These are phyloP conservation scores for Candida sanyiensis DNA, from an alignment of 805 yeast genomes.

Conservation along the genomic window DNA sequence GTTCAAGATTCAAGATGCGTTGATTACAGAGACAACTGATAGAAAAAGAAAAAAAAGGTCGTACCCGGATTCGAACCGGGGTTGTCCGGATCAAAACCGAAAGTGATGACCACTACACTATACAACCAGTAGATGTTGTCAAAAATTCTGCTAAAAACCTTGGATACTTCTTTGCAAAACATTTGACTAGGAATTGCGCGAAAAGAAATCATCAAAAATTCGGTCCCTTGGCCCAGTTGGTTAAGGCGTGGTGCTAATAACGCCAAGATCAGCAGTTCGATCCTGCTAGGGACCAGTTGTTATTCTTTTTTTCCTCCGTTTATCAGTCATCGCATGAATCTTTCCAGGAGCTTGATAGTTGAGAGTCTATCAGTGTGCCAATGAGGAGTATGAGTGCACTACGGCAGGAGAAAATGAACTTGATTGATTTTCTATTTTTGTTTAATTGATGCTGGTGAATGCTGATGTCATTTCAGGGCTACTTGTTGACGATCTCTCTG, in stretches of 20 bases:
- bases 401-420: not conserved
- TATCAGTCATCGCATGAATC: not conserved
- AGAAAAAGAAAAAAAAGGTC: slow-evolving; percentile 42
- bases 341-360: not conserved
- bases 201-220: not conserved
- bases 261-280: slow-evolving; percentile 74
- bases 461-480: not conserved
- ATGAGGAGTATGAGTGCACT: not conserved
- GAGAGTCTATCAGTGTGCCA: not conserved
- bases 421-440: not conserved
- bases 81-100: slow-evolving; percentile 62
- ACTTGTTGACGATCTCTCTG: slow-evolving; percentile 50
- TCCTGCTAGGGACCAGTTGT: slow-evolving; percentile 72
- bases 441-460: not conserved
- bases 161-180: too few species aligned
- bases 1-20: too few species aligned
- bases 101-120: slow-evolving; percentile 58
- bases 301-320: slow-evolving; percentile 6
- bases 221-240: slow-evolving; percentile 59
- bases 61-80: slow-evolving; percentile 86
- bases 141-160: too few species aligned
- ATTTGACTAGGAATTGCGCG: not conserved
- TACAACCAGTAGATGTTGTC: slow-evolving; percentile 45
- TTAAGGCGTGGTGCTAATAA: slow-evolving; percentile 55
- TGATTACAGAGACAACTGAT: too few species aligned